Base-by-base conservation (phyloP, 2,329 filamentous ascomycete species). In the Exophiala viscosa region DNA sequence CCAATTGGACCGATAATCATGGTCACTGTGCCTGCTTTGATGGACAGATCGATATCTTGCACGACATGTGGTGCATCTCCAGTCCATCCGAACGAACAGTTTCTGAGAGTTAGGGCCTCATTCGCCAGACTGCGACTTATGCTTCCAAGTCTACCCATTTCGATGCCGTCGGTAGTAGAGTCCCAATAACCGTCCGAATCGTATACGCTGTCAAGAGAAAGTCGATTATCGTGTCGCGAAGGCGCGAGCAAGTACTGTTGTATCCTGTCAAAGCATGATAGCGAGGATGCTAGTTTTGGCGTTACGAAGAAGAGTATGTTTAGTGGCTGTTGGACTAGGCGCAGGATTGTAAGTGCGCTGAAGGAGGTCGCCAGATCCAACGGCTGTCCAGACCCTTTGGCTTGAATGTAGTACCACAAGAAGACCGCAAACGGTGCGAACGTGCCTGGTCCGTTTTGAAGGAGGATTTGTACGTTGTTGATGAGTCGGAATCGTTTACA, bases 41-140 rank as follows among this genome's bases (percentile, higher is more conserved):
- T 42, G 1, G 50, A 36, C 9, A 65, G 41, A 18, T 52, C 60
- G 31, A 65, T 20, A 35, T 64, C 61, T 35, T 61, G 53, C 13
- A 66, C 33, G n/a, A 63, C 54, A 1, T 75, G 66, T 3, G 68
- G 65, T 40, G 72, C 70, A 17, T 71, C 66, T 4, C 63, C 57
- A 34, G 75, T 70, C 75, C 76, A 80, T 8, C 71, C 71, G 60
- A 79, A 78, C 53, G 65, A 70, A 3, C 67, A 74, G 33, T 74
- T 66, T 60, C 75, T 69, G 14, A 79, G 15, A 11, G 31, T 23
- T 14, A 60, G 13, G 13, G 40, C 52, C 32, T 60, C 52, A 13
- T 46, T 36, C 2, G 39, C 14, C 3, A 32, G 9, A 28, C 39
- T 42, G 3, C 34, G 45, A 7, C 15, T 35, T 3, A 14, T 17